Evolutionary conservation across 2,329 filamentous ascomycete genomes (phyloP), one percentile per base, ranked within the genome.

Genomic region (Fusarium sp.): DNA sequence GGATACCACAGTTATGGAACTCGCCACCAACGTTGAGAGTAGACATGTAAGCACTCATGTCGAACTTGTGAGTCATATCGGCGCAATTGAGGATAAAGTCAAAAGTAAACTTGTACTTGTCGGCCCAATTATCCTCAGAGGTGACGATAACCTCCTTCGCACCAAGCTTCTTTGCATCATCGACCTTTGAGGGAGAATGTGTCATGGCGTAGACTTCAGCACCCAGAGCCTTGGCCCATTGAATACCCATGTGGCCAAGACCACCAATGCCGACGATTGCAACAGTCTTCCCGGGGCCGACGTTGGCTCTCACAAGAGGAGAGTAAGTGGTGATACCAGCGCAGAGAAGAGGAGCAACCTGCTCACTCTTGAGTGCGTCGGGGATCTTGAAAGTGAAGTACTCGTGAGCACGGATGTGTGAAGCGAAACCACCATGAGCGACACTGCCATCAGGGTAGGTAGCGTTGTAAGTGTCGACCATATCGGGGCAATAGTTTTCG

Each of bases 321-420:
- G 86, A 86, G 76, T 87, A 96, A 0, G 91, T 86, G 0, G 93
- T 96, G 53, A 95, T 85, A 3, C 93, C 93, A 3, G 89, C 93
- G 75, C 93, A 95, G 28, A 95, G 84, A 82, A 96, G 89, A 2
- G 92, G 92, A 3, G 92, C 87, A 0, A 84, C 85, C 3, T 82
- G 75, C 31, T 84, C 82, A 0, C 82, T 82, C 10, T 82, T 77
- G 12, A 89, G 77, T 2, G 75, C 77, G n/a, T 88, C 85, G 0
- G 86, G 87, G 37, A 89, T 87, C 66, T 85, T 85, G 71, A 89
- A 84, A 31, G 83, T 84, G 68, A 93, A 94, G 77, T 85, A 84
- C 70, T 84, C 82, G 61, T 85, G 84, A 0, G 81, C 83, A 26
- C 84, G 79, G 24, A 85, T 83, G 57, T 86, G 82, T 18, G 80